These are phyloP conservation scores for Echinosophora koreensis DNA, from an alignment of 306 rosid species.

Conservation along the genomic window DNA sequence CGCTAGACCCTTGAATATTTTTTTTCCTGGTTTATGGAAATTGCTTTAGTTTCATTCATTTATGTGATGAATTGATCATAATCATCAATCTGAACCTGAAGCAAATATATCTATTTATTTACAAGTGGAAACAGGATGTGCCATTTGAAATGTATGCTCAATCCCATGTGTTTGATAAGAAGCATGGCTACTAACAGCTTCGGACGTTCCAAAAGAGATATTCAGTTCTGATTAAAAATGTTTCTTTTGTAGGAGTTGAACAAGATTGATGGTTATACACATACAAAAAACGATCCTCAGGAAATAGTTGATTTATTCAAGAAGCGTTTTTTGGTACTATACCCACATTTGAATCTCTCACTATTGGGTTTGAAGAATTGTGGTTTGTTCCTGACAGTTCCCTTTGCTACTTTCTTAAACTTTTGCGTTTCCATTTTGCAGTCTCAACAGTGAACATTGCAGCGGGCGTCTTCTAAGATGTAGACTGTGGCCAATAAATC, in stretches of 20 bases:
- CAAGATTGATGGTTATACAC: constrained; percentile 75
- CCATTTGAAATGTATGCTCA: too few relatives aligned
- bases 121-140: constrained; percentile 2
- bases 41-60: constrained; percentile 15
- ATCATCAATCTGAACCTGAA: too few relatives aligned
- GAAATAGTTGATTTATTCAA: constrained; percentile 59
- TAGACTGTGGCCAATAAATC: constrained; percentile 25
- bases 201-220: not conserved
- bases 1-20: not conserved
- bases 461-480: constrained; percentile 13
- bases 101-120: not conserved
- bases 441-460: constrained; percentile 56
- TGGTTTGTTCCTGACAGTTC: too few relatives aligned
- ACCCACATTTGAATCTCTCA: too few relatives aligned
- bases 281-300: constrained; percentile 63
- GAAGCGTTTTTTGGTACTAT: constrained; percentile 64
- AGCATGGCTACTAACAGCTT: not conserved
- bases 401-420: not conserved
- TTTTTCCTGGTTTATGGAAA: not conserved
- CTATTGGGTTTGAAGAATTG: too few relatives aligned
- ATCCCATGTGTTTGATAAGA: not conserved
- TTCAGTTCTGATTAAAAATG: constrained; percentile 1
- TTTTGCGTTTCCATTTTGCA: constrained; percentile 40
- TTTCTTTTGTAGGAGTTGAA: constrained; percentile 64
- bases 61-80: too few relatives aligned